Evolutionary conservation across 2,329 filamentous ascomycete genomes (phyloP), one percentile per base, ranked within the genome.

Genomic region (Paracamarosporium sp.): DNA sequence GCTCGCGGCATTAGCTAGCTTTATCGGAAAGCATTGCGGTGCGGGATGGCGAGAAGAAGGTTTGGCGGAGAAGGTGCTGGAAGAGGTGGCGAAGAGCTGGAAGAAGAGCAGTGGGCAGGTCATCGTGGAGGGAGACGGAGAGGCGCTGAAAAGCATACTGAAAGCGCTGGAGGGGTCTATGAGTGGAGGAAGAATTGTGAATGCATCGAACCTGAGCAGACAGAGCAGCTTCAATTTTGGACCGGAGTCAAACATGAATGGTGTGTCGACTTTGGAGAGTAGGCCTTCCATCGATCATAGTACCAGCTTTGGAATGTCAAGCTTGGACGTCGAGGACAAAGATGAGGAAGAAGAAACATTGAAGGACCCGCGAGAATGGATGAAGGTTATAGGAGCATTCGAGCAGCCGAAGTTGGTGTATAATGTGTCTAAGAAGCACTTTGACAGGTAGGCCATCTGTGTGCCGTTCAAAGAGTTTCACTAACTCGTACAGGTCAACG

Each of bases 11-110:
- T 83, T 99, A 30, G 93, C 95, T 20, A 85, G 86, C 1, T 99
- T 99, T 75, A 90, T 99, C 52, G 96, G 95, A 11, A 89, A 91
- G 66, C 90, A 97, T 76, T 99, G 95, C 75, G 95, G 95, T 31
- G 93, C 93, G 56, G 92, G 89, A 88, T 99, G 95, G 95, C 87
- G 94, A 68, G 93, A 98, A 79, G 93, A 96, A 74, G 94, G 96
- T 0, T 82, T 97, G 30, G 95, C 93, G 2, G 96, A 99, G 76
- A 90, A 89, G 64, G 92, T 97, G 12, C 80, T 99, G 33, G 95
- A 99, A 69, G 95, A 98, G 76, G 87, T 93, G 7, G 93, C 95
- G 1, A 90, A 91, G 75, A 86, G 86, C 65, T 99, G 95, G 96
- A 98, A 97, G 80, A 91, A 89, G 65, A 85, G 90, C 58, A 93